Percentiles rank a stretch among this genome's conserved stretches.
These are phyloP conservation scores for Eucalyptus erythrocorys DNA, from an alignment of 345 rosid species.

Conservation along the genomic window DNA sequence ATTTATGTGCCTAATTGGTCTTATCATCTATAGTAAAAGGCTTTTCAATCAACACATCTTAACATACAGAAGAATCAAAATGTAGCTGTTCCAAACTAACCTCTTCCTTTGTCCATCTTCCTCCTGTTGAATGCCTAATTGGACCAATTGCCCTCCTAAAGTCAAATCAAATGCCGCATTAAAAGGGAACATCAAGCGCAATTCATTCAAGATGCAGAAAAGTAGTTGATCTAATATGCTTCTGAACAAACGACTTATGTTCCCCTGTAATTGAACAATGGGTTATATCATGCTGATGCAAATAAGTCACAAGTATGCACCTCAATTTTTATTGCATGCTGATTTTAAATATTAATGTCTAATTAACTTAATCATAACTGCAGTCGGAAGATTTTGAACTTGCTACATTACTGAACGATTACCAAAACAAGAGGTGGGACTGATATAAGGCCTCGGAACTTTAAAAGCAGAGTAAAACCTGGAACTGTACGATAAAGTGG, in stretches of 20 bases:
- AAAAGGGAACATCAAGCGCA: neutral
- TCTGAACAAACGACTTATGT: neutral
- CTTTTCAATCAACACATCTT: neutral
- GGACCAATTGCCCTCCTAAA: conserved; percentile 25
- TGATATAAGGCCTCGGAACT: neutral
- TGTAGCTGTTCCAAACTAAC: conserved; percentile 3
- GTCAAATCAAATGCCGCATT: neutral
- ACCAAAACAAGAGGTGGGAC: neutral
- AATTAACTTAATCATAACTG: neutral
- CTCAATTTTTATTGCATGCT: neutral
- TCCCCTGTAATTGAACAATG: neutral
- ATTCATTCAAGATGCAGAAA: neutral
- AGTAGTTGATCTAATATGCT: neutral
- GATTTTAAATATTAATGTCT: neutral
- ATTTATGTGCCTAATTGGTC: neutral
- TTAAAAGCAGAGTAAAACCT: neutral
- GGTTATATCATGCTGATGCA: neutral
- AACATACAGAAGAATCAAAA: neutral
- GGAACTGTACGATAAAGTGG: neutral
- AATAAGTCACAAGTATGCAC: neutral
- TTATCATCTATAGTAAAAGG: neutral
- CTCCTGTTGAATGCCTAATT: conserved; percentile 13
- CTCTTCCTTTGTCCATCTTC: conserved; percentile 42
- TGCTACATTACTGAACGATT: neutral
- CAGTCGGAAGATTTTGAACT: neutral